Evolutionary conservation across 140 eudicot genomes (phyloP).

Genomic region (Ambrosia hybrid): DNA sequence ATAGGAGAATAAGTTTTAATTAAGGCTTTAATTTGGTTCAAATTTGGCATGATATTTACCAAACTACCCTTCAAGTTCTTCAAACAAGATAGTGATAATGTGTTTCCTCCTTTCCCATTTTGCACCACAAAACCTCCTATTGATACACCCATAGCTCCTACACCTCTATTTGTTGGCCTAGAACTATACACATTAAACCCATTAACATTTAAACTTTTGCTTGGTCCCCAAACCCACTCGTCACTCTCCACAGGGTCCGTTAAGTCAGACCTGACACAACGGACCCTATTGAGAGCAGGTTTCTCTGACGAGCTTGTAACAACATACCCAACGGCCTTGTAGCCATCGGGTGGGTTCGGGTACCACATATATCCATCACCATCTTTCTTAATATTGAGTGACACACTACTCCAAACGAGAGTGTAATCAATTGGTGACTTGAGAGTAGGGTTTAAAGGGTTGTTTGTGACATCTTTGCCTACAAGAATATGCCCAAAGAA

Average conservation of each 20-base stretch:
- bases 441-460: conserved; percentile 32
- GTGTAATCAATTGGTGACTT: conserved; percentile 44
- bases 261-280: conserved; percentile 50
- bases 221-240: conserved; percentile 53
- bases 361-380: conserved; percentile 51
- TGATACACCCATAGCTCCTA: conserved; percentile 40
- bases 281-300: conserved; percentile 38
- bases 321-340: conserved; percentile 48
- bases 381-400: conserved; percentile 42
- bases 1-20: conserved; percentile 47
- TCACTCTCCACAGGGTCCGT: conserved; percentile 38
- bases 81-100: conserved; percentile 38
- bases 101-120: conserved; percentile 34
- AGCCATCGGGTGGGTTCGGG: conserved; percentile 50
- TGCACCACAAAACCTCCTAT: conserved; percentile 48
- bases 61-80: conserved; percentile 44
- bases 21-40: conserved; percentile 44
- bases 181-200: conserved; percentile 45
- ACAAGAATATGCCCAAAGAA: conserved; percentile 52
- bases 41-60: conserved; percentile 49
- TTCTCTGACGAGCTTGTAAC: conserved; percentile 43
- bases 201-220: conserved; percentile 27
- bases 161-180: conserved; percentile 42
- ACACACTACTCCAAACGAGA: conserved; percentile 60
- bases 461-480: conserved; percentile 42